Conservation (phyloP, 495 filamentous ascomycete genomes). For the Hyaloscypha variabilis region DNA sequence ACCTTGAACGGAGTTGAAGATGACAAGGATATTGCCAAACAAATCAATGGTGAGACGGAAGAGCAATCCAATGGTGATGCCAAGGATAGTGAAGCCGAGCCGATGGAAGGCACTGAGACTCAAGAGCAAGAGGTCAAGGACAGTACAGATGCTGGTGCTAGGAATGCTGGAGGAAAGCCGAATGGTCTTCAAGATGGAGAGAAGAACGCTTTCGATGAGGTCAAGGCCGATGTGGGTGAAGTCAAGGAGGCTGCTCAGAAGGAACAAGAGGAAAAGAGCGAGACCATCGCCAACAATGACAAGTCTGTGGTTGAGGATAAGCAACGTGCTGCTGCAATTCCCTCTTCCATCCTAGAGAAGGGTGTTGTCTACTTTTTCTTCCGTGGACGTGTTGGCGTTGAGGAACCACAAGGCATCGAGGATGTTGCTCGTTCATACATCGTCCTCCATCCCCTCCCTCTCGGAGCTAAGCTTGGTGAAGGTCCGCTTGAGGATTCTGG, state of each 20-base stretch:
- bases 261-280: constrained; percentile 21
- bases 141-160: not conserved
- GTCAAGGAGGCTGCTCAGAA: constrained; percentile 13
- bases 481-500: constrained; percentile 66
- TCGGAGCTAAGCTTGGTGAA: constrained; percentile 65
- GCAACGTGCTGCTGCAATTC: constrained; percentile 55
- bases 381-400: constrained; percentile 72
- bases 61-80: not conserved
- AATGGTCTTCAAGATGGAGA: constrained; percentile 6
- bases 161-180: not conserved
- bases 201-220: constrained; percentile 25
- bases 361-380: constrained; percentile 96
- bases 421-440: constrained; percentile 85
- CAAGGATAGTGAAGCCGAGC: constrained; percentile 3
- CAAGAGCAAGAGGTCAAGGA: not conserved
- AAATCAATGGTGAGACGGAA: not conserved
- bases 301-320: constrained; percentile 23
- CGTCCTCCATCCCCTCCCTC: constrained; percentile 74
- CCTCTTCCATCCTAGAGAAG: constrained; percentile 85
- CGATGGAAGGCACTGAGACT: not conserved
- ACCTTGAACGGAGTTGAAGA: constrained; percentile 3
- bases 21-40: constrained; percentile 9
- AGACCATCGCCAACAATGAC: constrained; percentile 10
- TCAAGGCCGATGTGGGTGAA: constrained; percentile 14
- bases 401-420: constrained; percentile 67